Evolutionary conservation across 108 stramenopile genomes (phyloP), one percentile per base, ranked within the genome.

Genomic region (Epipyxis sp.): DNA sequence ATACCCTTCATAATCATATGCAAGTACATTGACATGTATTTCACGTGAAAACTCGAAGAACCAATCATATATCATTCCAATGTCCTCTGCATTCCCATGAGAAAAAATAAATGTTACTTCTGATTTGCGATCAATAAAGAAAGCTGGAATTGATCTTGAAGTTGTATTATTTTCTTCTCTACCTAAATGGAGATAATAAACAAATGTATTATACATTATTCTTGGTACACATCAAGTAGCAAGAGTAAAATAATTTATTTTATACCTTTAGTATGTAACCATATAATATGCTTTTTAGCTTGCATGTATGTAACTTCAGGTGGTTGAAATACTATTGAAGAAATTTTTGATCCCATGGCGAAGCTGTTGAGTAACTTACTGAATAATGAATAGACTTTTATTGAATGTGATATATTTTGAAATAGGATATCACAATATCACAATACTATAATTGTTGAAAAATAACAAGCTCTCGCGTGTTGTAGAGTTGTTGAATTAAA

Each of bases 41-140:
- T 29, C 37, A 29, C 6, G 25, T 13, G 71, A 27, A 13, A 74
- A 6, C 42, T 30, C 25, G 25, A 27, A 37, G 43, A 54, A 39
- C 46, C 27, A 59, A 1, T 84, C 84, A 58, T 85, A 86, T 91
- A 93, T 92, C 46, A 91, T 91, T 20, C 94, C 94, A 54, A 91
- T 76, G 78, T 94, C 94, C 0, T 91, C 88, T 42, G 94, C 94
- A 87, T 94, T 94, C 6, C 94, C 94, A 78, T 94, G 94, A 65
- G 89, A 90, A 78, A 90, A 93, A 32, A 94, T 86, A 29, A 93
- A 89, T 0, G 90, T 91, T 69, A 50, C 46, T 13, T 20, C 13
- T 13, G 46, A 6, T 20, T 50, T 50, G 13, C 20, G 46, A 20
- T 50, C 46, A 13, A 50, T 6, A 50, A 50, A 50, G 13, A 50